Conservation (phyloP, 2,329 filamentous ascomycete species). For the Cladophialophora immunda region DNA sequence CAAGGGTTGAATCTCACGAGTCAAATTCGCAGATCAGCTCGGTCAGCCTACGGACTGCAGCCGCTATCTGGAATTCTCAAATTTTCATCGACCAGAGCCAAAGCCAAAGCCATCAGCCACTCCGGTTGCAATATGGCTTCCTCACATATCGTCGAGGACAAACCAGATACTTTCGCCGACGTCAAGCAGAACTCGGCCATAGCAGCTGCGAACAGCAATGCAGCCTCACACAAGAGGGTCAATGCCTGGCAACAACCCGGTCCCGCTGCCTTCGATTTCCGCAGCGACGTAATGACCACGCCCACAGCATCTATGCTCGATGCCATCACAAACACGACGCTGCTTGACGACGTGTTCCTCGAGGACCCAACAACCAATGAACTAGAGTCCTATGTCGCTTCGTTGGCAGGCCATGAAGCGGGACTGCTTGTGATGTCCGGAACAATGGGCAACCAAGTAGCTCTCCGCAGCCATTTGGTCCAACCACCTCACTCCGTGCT, state of each 20-base stretch:
- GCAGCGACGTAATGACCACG: conserved; percentile 72
- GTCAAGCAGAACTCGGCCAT: conserved; percentile 12
- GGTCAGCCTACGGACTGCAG: background rate
- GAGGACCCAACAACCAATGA: conserved; percentile 81
- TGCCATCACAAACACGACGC: conserved; percentile 76
- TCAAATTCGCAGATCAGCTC: background rate
- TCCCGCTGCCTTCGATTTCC: conserved; percentile 42
- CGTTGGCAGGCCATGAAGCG: conserved; percentile 77
- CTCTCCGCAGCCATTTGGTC: conserved; percentile 77
- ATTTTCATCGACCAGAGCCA: background rate
- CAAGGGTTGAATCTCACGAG: background rate
- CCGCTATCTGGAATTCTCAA: background rate
- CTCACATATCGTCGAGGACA: conserved; percentile 4
- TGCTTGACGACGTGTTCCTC: conserved; percentile 83
- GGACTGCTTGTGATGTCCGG: conserved; percentile 85
- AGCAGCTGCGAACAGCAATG: conserved; percentile 19
- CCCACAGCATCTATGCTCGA: conserved; percentile 83
- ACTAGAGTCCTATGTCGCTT: conserved; percentile 77
- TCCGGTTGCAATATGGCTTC: background rate
- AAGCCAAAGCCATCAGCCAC: background rate
- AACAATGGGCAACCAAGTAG: conserved; percentile 93
- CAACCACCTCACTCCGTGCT: conserved; percentile 83
- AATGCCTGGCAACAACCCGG: conserved; percentile 40
- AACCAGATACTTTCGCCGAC: conserved; percentile 6
- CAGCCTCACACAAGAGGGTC: conserved; percentile 24